Base-by-base conservation (phyloP, 108 stramenopile species). In the Epithemia pelagica region DNA sequence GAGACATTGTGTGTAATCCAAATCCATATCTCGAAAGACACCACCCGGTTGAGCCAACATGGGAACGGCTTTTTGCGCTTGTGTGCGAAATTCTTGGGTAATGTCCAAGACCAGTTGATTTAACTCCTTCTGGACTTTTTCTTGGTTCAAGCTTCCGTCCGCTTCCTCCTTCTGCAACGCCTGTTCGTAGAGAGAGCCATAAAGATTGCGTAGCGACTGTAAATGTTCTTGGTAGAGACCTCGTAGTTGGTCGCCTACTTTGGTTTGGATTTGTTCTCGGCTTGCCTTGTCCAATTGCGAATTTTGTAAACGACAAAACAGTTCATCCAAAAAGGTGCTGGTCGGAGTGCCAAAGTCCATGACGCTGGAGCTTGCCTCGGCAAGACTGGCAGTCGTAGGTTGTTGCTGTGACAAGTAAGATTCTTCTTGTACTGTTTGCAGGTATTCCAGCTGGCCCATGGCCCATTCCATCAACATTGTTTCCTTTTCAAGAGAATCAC, bases 51-150 rank as follows among this genome's bases (percentile, higher is more conserved):
- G 76, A 65, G 69, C 81, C 24, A 71, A 64, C 2, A 29, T 30
- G 30, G 91, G 88, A 30, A 93, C 73, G 24, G 87, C 84, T 52
- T 74, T 67, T 64, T 66, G 61, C 27, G 87, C 87, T 15, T 81
- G 79, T 33, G 71, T 71, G 28, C 53, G 61, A 62, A 93, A 93
- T 31, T 67, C 80, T 58, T 85, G 73, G 10, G 80, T 82, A 59
- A 82, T 69, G 22, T 75, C 52, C 59, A 67, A 61, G 24, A 82
- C 86, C n/a, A 62, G 75, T 1, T 61, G 55, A 30, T 54, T 73
- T 64, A 69, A 74, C 33, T 62, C 25, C 32, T 23, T 33, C 28
- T 79, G 74, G 2, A 62, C 32, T 0, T 70, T 61, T 56, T 66
- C 51, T 59, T 26, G 21, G 19, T 23, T 69, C 27, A 23, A 66